These are phyloP conservation scores for Marasmius fiardii DNA, from an alignment of 1,284 basidiomycete genomes.

Conservation along the genomic window DNA sequence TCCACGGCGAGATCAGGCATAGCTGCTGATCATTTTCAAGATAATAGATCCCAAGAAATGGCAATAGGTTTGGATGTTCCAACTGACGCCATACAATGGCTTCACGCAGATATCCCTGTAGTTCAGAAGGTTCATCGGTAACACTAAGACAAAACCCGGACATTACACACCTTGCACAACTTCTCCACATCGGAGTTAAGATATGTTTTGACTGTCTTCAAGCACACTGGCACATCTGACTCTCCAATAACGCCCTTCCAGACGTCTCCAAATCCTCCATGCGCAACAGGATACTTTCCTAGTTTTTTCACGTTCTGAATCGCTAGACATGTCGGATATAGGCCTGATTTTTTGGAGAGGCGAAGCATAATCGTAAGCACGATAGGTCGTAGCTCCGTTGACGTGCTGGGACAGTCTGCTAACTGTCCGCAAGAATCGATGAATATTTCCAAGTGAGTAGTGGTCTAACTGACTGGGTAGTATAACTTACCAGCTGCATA, in stretches of 20 bases:
- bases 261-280: not conserved
- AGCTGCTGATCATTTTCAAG: constrained; percentile 8
- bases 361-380: not conserved
- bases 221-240: not conserved
- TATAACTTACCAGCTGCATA: not conserved
- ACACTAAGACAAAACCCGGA: not conserved
- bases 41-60: constrained; percentile 2
- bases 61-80: constrained; percentile 4
- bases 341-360: not conserved
- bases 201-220: not conserved
- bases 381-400: not conserved
- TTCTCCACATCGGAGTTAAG: not conserved
- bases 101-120: not conserved
- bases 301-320: not conserved
- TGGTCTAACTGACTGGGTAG: no score
- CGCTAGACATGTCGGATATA: not conserved
- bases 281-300: not conserved
- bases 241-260: not conserved
- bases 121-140: not conserved
- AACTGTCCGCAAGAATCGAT: no score
- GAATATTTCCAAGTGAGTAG: no score
- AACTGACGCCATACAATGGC: constrained; percentile 1
- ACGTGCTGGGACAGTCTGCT: not conserved
- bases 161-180: not conserved
- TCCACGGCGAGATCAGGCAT: constrained; percentile 9